These are phyloP conservation scores for Paracoccidioides lutzii DNA, from an alignment of 2,329 filamentous ascomycete species.

Conservation along the genomic window DNA sequence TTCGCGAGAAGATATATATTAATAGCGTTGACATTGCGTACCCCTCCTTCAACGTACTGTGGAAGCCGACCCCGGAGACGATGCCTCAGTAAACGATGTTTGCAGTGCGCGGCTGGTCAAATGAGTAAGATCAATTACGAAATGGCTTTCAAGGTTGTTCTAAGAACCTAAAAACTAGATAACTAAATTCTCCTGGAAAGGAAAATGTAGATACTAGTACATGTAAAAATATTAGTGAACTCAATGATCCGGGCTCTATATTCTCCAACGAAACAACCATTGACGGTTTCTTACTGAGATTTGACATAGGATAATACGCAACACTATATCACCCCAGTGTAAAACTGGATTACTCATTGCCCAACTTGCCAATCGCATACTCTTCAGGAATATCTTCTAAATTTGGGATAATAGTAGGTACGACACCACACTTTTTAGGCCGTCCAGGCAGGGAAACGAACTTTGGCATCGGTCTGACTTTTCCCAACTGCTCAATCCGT, in stretches of 20 bases:
- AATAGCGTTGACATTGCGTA: too few species aligned
- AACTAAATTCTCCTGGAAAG: too few species aligned
- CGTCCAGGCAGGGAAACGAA: neutral
- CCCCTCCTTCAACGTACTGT: too few species aligned
- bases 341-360: neutral
- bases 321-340: neutral
- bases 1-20: too few species aligned
- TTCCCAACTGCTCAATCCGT: constrained; percentile 34
- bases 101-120: too few species aligned
- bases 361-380: neutral
- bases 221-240: neutral
- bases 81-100: too few species aligned
- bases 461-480: constrained; percentile 35
- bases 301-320: neutral
- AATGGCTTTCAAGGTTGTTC: neutral
- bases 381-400: neutral
- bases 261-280: neutral
- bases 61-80: too few species aligned
- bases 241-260: neutral
- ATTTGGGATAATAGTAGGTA: neutral
- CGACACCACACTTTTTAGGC: neutral
- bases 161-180: neutral
- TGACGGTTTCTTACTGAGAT: neutral
- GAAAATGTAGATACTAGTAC: too few species aligned
- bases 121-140: too few species aligned